phyloP scores from a whole-genome alignment of 805 yeast species.

The Pichia deserticola region DNA sequence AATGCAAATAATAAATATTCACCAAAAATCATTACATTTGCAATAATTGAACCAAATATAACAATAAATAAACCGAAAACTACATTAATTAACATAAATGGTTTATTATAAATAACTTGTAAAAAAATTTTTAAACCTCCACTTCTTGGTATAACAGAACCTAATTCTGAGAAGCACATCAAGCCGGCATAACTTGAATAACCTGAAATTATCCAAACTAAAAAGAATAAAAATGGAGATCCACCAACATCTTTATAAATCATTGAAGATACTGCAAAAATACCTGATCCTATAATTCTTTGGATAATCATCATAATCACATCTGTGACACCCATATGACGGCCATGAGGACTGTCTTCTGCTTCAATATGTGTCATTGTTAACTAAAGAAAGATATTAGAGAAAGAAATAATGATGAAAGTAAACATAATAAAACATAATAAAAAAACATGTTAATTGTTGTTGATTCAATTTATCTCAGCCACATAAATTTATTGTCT shows the following conservation, averaged over 20 bases:
- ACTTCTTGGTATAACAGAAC: constrained; percentile 61
- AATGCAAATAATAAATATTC: constrained; percentile 41
- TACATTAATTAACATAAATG: constrained; percentile 45
- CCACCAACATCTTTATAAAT: constrained; percentile 64
- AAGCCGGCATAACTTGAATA: constrained; percentile 59
- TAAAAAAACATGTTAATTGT: too few relatives aligned
- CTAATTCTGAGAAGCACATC: constrained; percentile 60
- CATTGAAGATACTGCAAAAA: constrained; percentile 64
- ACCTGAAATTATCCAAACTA: constrained; percentile 59
- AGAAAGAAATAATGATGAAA: too few relatives aligned
- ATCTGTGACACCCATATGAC: constrained; percentile 65
- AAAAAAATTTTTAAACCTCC: constrained; percentile 73
- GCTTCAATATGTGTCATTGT: constrained; percentile 22
- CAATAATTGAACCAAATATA: constrained; percentile 43
- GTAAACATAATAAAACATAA: too few relatives aligned
- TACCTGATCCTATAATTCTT: constrained; percentile 71
- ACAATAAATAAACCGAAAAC: constrained; percentile 40
- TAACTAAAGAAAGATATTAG: background rate
- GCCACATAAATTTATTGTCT: too few relatives aligned
- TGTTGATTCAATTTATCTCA: too few relatives aligned
- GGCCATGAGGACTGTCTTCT: constrained; percentile 62
- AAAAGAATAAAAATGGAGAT: constrained; percentile 50
- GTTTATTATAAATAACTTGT: constrained; percentile 58
- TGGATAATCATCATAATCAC: constrained; percentile 59
- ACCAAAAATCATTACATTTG: constrained; percentile 48